Evolutionary conservation across 139 green algal genomes (phyloP), one percentile per base, ranked within the genome.

Genomic region (Chlamydomonas incerta): DNA sequence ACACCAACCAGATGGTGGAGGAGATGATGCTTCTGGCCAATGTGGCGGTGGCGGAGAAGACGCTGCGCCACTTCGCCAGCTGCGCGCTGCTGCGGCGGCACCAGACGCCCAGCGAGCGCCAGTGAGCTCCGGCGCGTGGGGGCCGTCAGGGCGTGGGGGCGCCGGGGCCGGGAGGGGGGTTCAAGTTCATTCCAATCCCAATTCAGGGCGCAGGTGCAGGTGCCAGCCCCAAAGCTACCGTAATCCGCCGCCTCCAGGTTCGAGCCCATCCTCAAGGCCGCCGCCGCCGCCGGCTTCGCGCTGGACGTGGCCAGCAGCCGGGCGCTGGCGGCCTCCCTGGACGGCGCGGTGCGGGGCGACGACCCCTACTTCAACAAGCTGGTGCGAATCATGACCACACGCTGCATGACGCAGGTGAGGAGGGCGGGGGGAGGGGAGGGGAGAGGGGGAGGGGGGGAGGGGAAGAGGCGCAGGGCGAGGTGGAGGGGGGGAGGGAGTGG

Each of bases 1-100:
- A 99, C 66, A 94, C 97, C 63, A 99, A 99, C 91, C 90, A 96
- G 74, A 99, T 99, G 96, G 96, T 99, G 55, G 97, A 99, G 92
- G 97, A 99, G 93, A 97, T 98, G 94, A 99, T 99, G 97, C 90
- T 99, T 34, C 85, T 98, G 46, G 97, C 96, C 82, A 99, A 99
- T 86, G 88, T 96, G 31, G 93, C 95, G 21, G 96, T 98, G 21
- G 97, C 96, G 15, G 89, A 96, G 68, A 93, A 95, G 84, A 98
- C 97, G 17, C 90, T 98, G 57, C 15, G 75, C 0, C 84, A 90
- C 70, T 99, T 98, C 90, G 93, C 96, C 24, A 80, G 88, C 14
- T 94, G 91, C 77, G 87, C 92, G 14, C 81, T 99, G 82, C 91
- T 99, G 90, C 60, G 75, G 9, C 21, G 77, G n/a, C 77, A 83